Conservation (phyloP, 1,284 basidiomycete genomes). For the Pseudozyma hubeiensis region DNA sequence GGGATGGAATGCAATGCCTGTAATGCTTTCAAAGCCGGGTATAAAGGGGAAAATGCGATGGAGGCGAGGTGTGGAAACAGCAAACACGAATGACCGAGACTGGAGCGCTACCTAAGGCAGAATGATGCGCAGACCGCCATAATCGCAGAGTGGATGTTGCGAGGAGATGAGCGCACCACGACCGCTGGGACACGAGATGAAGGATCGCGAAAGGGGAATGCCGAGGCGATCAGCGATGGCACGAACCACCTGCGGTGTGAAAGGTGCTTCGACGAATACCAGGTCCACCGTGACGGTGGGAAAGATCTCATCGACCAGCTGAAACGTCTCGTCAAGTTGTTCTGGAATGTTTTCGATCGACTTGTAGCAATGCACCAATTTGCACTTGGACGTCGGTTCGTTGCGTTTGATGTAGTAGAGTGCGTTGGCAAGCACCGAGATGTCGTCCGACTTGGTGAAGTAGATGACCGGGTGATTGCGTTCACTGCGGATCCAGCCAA, state of each 20-base stretch:
- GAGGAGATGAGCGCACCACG: constrained; percentile 27
- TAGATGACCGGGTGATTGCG: constrained; percentile 73
- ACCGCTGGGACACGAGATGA: constrained; percentile 52
- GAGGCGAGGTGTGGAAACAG: too few relatives aligned
- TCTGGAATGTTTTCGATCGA: constrained; percentile 70
- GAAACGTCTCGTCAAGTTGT: constrained; percentile 67
- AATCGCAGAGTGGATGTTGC: constrained; percentile 34
- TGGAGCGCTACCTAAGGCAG: constrained; percentile 14
- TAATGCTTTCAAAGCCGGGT: not conserved
- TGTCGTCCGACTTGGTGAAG: constrained; percentile 53
- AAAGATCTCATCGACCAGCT: constrained; percentile 58
- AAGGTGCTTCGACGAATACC: constrained; percentile 55
- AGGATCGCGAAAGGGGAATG: constrained; percentile 37
- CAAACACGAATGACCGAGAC: too few relatives aligned
- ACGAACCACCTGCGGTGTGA: constrained; percentile 40
- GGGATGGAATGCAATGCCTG: not conserved
- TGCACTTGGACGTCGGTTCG: constrained; percentile 77
- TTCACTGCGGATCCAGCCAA: constrained; percentile 71
- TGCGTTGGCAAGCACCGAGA: constrained; percentile 76
- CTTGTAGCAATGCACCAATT: constrained; percentile 76
- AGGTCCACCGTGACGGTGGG: constrained; percentile 59
- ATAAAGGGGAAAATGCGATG: not conserved
- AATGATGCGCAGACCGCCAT: constrained; percentile 49
- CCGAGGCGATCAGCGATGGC: constrained; percentile 34
- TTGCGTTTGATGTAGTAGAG: constrained; percentile 76